Percentiles rank a stretch among this genome's conserved stretches.
Evolutionary conservation across 148 eudicot species (phyloP).

Genomic region (Camellia sinensis): DNA sequence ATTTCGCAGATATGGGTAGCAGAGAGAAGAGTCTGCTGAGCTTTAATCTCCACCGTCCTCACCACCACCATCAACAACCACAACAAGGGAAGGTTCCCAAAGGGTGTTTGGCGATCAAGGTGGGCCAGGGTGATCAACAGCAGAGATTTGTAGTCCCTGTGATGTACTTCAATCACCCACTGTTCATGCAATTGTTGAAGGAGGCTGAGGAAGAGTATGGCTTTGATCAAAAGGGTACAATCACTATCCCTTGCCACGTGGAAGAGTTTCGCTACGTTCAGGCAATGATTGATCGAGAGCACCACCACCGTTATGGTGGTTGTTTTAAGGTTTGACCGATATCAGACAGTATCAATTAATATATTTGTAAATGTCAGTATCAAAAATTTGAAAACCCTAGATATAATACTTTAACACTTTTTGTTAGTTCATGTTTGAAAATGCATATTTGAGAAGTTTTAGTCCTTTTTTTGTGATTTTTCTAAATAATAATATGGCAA

Average conservation of each 20-base stretch:
- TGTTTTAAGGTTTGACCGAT: conserved; percentile 45
- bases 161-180: conserved; percentile 49
- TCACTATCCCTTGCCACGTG: conserved; percentile 52
- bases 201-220: conserved; percentile 65
- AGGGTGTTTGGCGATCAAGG: conserved; percentile 52
- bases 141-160: conserved; percentile 50
- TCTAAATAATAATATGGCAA: not conserved
- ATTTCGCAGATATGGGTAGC: not conserved
- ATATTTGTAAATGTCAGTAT: too few species aligned
- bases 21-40: conserved; percentile 10
- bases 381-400: not conserved
- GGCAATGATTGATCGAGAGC: conserved; percentile 30
- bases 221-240: conserved; percentile 52
- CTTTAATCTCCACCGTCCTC: not conserved
- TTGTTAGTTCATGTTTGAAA: not conserved
- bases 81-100: conserved; percentile 30
- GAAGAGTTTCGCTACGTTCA: conserved; percentile 45
- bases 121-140: conserved; percentile 42
- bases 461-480: not conserved
- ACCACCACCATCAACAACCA: not conserved
- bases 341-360: too few species aligned
- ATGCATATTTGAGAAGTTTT: not conserved
- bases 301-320: conserved; percentile 27
- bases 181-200: conserved; percentile 46
- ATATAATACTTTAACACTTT: too few species aligned